Conservation (phyloP, 768 basidiomycete species). For the Fibroporia radiculosa region DNA sequence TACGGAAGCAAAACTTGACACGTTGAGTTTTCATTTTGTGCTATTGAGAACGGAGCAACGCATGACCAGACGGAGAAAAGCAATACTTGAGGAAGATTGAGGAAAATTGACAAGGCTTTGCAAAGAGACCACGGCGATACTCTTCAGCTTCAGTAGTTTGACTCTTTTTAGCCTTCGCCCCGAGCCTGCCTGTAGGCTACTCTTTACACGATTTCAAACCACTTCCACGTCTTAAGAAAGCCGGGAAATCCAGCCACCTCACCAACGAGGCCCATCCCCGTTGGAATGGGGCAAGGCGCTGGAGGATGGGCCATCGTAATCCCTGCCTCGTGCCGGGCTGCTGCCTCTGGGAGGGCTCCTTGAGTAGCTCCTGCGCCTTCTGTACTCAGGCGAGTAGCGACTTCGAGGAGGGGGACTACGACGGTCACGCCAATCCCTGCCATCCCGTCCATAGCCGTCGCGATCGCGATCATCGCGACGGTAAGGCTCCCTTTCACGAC, state of each 20-base stretch:
- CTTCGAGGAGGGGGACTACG: constrained; percentile 62
- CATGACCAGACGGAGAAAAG: constrained; percentile 31
- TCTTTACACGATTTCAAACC: constrained; percentile 22
- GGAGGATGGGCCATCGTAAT: constrained; percentile 35
- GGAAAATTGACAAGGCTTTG: constrained; percentile 16
- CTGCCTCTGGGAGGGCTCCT: constrained; percentile 75
- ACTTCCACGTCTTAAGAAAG: constrained; percentile 15
- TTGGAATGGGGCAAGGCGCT: constrained; percentile 25
- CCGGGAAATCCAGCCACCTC: constrained; percentile 26
- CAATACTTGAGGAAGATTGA: constrained; percentile 34
- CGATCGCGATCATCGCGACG: constrained; percentile 45
- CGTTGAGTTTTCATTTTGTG: constrained; percentile 54
- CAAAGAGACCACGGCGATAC: constrained; percentile 14
- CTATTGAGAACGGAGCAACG: constrained; percentile 37
- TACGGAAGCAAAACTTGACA: constrained; percentile 55
- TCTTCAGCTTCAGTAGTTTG: constrained; percentile 21
- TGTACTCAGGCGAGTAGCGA: constrained; percentile 72
- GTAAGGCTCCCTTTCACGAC: constrained; percentile 40
- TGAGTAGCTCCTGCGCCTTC: constrained; percentile 69
- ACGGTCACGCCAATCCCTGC: constrained; percentile 72
- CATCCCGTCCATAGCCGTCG: constrained; percentile 58
- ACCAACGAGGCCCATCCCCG: constrained; percentile 54
- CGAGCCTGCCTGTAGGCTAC: constrained; percentile 8
- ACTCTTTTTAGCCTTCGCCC: constrained; percentile 23
- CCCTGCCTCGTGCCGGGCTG: constrained; percentile 37